Percentiles rank a stretch among this genome's conserved stretches.
Evolutionary conservation across 202 grass and related monocot genomes (phyloP).

Genomic region (Digitaria exilis): DNA sequence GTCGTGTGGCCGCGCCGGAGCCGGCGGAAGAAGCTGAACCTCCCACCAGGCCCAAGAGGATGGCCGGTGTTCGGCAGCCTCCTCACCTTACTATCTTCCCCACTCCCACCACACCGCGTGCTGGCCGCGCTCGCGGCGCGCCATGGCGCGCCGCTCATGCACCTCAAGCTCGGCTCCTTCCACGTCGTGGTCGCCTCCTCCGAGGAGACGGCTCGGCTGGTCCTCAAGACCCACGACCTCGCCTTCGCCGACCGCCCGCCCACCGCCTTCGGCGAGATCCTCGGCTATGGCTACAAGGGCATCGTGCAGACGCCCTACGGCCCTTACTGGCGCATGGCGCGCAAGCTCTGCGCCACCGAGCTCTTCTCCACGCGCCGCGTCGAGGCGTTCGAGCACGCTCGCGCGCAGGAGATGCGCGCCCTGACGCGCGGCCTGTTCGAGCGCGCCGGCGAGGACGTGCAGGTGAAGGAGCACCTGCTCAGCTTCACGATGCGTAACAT

Average conservation of each 20-base stretch:
- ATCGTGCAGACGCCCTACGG: conserved; percentile 10
- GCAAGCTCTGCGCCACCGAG: conserved; percentile 20
- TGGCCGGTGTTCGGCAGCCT: conserved; percentile 26
- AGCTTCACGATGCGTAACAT: background rate
- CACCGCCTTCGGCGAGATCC: background rate
- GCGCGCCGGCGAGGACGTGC: background rate
- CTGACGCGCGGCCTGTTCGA: background rate
- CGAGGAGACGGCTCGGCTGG: background rate
- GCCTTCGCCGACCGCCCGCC: conserved; percentile 6
- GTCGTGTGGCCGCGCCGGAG: background rate
- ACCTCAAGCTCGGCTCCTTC: conserved; percentile 39
- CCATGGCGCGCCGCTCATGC: conserved; percentile 27
- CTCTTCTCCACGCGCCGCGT: conserved; percentile 35
- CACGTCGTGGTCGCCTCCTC: background rate
- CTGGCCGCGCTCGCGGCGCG: conserved; percentile 9
- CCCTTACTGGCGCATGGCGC: background rate
- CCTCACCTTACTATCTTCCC: background rate
- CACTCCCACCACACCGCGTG: conserved; percentile 27
- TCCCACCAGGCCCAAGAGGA: background rate
- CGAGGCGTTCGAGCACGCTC: conserved; percentile 4
- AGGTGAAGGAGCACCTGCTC: background rate
- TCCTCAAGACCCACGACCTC: conserved; percentile 14
- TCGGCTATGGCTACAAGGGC: conserved; percentile 32
- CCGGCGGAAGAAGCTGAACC: background rate
- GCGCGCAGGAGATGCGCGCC: background rate